Percentiles rank a stretch among this genome's conserved stretches.
Conservation (phyloP, 257 asterid species). For the Thymus quinquecostatus region DNA sequence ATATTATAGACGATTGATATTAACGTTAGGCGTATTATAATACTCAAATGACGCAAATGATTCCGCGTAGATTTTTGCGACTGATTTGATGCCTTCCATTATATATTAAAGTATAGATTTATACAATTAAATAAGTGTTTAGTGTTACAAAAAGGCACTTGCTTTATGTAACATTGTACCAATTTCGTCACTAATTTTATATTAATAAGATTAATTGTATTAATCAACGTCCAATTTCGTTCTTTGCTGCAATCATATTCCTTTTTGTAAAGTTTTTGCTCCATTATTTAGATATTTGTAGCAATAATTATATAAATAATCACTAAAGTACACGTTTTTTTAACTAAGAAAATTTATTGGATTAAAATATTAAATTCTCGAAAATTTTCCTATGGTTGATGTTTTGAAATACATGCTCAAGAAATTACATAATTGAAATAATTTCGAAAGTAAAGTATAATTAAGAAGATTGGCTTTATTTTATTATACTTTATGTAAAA, state of each 20-base stretch:
- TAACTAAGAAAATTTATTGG: background rate
- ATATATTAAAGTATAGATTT: too few species aligned
- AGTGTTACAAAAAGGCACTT: background rate
- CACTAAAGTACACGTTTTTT: background rate
- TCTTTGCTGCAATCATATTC: background rate
- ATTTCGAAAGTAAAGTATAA: too few species aligned
- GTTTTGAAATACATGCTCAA: too few species aligned
- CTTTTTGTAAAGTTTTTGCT: slow-evolving; percentile 17
- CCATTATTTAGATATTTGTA: background rate
- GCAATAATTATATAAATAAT: background rate
- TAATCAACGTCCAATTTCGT: background rate
- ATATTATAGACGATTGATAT: too few species aligned
- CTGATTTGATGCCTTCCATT: slow-evolving; percentile 14
- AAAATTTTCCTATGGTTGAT: too few species aligned
- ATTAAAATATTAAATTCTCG: background rate
- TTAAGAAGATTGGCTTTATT: background rate
- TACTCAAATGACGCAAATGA: background rate
- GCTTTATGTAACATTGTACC: slow-evolving; percentile 14
- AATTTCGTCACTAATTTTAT: background rate
- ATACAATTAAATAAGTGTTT: background rate
- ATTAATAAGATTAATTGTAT: background rate
- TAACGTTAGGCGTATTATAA: background rate
- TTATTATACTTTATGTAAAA: background rate
- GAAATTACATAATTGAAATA: too few species aligned
- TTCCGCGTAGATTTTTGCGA: background rate